Evolutionary conservation across 768 basidiomycete genomes (phyloP).

Genomic region (Lentinula guzmanii): DNA sequence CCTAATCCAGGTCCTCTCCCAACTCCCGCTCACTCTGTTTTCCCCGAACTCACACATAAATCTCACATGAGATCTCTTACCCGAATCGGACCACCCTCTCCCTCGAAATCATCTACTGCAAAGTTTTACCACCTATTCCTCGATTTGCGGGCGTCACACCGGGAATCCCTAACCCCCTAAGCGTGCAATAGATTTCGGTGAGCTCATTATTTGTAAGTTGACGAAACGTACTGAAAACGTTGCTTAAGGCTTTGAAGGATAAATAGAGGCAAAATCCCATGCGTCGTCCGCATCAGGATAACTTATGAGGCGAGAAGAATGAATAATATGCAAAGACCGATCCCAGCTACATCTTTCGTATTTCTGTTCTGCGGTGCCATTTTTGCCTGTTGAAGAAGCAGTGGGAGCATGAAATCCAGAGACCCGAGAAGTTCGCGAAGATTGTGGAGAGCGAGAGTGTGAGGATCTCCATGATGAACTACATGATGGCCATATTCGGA

Average conservation of each 20-base stretch:
- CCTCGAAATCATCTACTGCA: slow-evolving; percentile 34
- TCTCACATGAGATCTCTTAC: slow-evolving; percentile 29
- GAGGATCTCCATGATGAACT: neutral
- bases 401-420: neutral
- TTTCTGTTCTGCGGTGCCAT: neutral
- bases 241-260: neutral
- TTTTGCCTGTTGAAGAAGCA: neutral
- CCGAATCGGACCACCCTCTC: slow-evolving; percentile 18
- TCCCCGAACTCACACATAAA: slow-evolving; percentile 46
- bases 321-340: neutral
- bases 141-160: slow-evolving; percentile 69
- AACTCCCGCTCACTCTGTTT: slow-evolving; percentile 65
- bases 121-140: slow-evolving; percentile 89
- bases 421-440: neutral
- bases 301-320: neutral
- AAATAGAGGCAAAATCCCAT: neutral
- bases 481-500: neutral
- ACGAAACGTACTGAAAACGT: neutral
- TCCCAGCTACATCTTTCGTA: neutral
- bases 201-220: no score
- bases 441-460: neutral
- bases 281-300: neutral
- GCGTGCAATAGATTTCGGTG: no score
- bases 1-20: slow-evolving; percentile 38
- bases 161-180: no score